Evolutionary conservation across 129 eudicot genomes (phyloP).

Genomic region (Heracleum sosnowskyi): DNA sequence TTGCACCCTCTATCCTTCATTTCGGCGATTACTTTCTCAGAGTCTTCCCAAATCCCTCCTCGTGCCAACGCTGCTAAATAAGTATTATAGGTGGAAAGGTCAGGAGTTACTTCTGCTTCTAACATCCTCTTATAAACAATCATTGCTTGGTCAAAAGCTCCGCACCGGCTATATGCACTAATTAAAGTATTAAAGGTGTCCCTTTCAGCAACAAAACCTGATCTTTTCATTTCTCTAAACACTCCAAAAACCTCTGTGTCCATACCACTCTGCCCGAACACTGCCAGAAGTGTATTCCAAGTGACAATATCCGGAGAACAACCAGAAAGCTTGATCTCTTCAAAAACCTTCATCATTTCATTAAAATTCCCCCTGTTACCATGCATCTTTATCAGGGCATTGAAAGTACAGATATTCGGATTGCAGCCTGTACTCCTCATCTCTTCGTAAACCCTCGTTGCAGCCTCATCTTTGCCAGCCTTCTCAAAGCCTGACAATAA

Average conservation of each 20-base stretch:
- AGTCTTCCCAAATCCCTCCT: conserved; percentile 87
- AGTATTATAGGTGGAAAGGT: conserved; percentile 85
- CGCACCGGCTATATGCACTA: conserved; percentile 81
- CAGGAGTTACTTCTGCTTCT: conserved; percentile 78
- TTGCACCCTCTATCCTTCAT: conserved; percentile 59
- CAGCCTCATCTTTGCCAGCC: conserved; percentile 81
- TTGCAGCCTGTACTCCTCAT: conserved; percentile 70
- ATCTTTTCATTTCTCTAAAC: conserved; percentile 80
- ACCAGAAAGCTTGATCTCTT: conserved; percentile 55
- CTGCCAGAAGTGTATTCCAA: conserved; percentile 88
- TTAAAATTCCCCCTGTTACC: conserved; percentile 66
- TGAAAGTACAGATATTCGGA: conserved; percentile 83
- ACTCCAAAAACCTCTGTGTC: conserved; percentile 68
- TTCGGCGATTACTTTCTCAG: conserved; percentile 74
- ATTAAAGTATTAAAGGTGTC: conserved; percentile 91
- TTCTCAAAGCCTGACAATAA: conserved; percentile 89
- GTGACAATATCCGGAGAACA: conserved; percentile 88
- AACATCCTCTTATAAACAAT: conserved; percentile 63
- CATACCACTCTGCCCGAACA: conserved; percentile 91
- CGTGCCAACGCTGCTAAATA: conserved; percentile 84
- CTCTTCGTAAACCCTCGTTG: conserved; percentile 63
- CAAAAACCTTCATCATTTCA: conserved; percentile 91
- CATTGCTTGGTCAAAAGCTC: conserved; percentile 79
- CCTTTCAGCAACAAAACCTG: conserved; percentile 83
- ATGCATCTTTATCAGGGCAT: conserved; percentile 84